Base-by-base conservation (phyloP, 2,329 filamentous ascomycete species). In the Xylaria sp. region DNA sequence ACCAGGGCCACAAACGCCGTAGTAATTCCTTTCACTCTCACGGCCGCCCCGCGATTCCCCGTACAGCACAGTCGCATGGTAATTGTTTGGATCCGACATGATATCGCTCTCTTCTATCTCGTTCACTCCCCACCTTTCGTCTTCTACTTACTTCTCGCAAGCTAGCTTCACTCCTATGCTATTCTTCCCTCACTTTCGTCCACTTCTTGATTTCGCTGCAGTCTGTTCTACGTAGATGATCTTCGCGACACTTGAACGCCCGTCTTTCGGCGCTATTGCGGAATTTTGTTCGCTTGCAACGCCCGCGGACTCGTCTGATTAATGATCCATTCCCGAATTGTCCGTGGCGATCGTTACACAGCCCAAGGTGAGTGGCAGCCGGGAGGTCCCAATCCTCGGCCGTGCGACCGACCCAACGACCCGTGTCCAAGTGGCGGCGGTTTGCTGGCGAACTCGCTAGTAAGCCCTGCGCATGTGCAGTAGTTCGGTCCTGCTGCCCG, bases 51-150 rank as follows among this genome's bases (percentile, higher is more conserved):
- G 72, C 63, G 64, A 69, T 52, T 66, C 65, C 55, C 61, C 63
- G 52, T 69, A 74, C 58, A 78, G 69, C 57, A 76, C 75, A 13
- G 74, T 77, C 73, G 76, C 76, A 66, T 75, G 74, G 68, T 77
- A 78, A 71, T 68, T 63, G 63, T 73, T 73, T 15, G 39, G 32
- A 50, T 67, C 65, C 63, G 41, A 46, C 41, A 60, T 70, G 39
- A 65, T 65, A 48, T 25, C 57, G 61, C 50, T 63, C 65, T n/a
- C 57, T 72, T 51, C 62, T 44, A 9, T 12, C 20, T 23, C 41
- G 55, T 28, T 44, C 13, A 61, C 63, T 18, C 63, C 62, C 46
- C 54, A 56, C 41, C 48, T 34, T 7, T 54, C 54, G 58, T 62
- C 23, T 39, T 44, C 28, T 63, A 20, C 56, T 46, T 65, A 13